Evolutionary conservation across 2,329 filamentous ascomycete species (phyloP).

Genomic region (Dothidotthia symphoricarpi): DNA sequence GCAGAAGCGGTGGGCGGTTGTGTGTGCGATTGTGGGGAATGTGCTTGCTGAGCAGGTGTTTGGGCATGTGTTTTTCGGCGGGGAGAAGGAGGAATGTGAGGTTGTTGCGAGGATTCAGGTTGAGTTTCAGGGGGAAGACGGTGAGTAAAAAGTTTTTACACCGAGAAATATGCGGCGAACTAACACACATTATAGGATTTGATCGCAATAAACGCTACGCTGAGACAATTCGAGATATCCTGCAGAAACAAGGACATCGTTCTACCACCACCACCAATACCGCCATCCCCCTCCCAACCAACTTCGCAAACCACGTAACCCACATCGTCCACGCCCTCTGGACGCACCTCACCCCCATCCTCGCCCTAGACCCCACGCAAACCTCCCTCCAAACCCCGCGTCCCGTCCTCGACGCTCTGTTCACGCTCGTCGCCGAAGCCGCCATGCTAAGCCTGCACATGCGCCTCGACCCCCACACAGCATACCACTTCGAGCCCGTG

Average conservation of each 20-base stretch:
- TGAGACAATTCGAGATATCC: conserved; percentile 3
- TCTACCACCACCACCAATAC: too few species aligned
- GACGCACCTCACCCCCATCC: conserved; percentile 24
- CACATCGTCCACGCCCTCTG: conserved; percentile 15
- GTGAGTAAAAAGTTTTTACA: too few species aligned
- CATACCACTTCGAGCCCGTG: conserved; percentile 26
- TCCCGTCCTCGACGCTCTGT: background rate
- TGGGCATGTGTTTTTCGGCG: conserved; percentile 27
- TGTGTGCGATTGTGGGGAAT: conserved; percentile 31
- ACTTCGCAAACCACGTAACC: conserved; percentile 26
- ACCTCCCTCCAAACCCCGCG: background rate
- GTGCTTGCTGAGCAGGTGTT: conserved; percentile 34
- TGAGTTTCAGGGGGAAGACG: conserved; percentile 16
- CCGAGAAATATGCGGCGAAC: too few species aligned
- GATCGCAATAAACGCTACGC: conserved; percentile 18
- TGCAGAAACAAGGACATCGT: too few species aligned
- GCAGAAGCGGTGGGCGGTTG: conserved; percentile 21
- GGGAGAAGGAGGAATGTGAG: conserved; percentile 2
- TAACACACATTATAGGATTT: conserved; percentile 16
- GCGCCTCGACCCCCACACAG: conserved; percentile 25
- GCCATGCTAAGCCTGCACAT: conserved; percentile 26
- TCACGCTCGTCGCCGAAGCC: conserved; percentile 13
- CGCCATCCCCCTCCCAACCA: conserved; percentile 15
- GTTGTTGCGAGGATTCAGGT: conserved; percentile 10
- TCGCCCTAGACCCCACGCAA: conserved; percentile 6